These are phyloP conservation scores for Tulasnella sp. DNA, from an alignment of 768 basidiomycete species.

Conservation along the genomic window DNA sequence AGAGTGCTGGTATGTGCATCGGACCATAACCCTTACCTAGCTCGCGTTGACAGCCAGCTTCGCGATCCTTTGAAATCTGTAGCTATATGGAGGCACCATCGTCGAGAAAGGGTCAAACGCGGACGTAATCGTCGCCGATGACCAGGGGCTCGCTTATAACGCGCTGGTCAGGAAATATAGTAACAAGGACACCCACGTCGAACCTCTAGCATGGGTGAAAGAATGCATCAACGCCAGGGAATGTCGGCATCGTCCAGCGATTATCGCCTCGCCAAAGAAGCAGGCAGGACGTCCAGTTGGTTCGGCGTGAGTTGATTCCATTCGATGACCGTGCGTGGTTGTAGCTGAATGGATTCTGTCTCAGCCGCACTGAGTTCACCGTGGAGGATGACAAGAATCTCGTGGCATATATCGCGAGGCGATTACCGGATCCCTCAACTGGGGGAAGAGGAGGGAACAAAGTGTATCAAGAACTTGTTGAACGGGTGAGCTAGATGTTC, in stretches of 20 bases:
- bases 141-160: neutral
- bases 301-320: neutral
- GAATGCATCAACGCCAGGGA: neutral
- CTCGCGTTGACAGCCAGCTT: too few relatives aligned
- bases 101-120: neutral
- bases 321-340: neutral
- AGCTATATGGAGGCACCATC: slow-evolving; percentile 1
- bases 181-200: slow-evolving; percentile 1
- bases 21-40: too few relatives aligned
- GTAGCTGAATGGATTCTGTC: neutral
- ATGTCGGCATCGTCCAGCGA: neutral
- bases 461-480: slow-evolving; percentile 4
- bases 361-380: slow-evolving; percentile 1
- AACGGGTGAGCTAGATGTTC: neutral
- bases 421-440: neutral
- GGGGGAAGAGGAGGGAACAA: slow-evolving; percentile 3
- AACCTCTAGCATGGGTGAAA: slow-evolving; percentile 3
- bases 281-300: neutral
- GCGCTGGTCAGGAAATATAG: slow-evolving; percentile 1
- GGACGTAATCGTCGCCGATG: neutral
- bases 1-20: too few relatives aligned
- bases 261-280: neutral
- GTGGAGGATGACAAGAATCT: slow-evolving; percentile 7
- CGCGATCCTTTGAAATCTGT: too few relatives aligned
- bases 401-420: neutral